Evolutionary conservation across 768 basidiomycete genomes (phyloP).

Genomic region (Chalciporus sphaerocephalus): DNA sequence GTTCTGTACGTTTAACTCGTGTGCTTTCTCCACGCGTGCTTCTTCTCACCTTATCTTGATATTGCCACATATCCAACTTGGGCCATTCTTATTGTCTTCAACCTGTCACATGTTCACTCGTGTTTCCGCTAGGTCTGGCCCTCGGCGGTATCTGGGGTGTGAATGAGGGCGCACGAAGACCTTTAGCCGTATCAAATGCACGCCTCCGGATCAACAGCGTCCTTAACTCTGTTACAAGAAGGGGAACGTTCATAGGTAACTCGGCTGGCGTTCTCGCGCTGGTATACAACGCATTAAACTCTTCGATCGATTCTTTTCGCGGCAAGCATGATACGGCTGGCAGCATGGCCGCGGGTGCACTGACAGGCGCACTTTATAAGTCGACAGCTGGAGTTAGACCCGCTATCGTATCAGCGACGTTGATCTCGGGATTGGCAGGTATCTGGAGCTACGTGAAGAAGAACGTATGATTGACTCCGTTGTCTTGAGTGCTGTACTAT

Average conservation of each 20-base stretch:
- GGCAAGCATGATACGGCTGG: conserved; percentile 90
- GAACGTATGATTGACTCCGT: conserved; percentile 64
- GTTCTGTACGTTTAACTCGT: conserved; percentile 45
- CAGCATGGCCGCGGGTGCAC: conserved; percentile 86
- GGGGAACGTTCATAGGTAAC: conserved; percentile 97
- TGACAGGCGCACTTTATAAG: conserved; percentile 90
- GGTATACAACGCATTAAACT: conserved; percentile 95
- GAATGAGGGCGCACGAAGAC: conserved; percentile 87
- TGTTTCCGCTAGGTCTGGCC: conserved; percentile 74
- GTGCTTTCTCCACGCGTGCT: conserved; percentile 41
- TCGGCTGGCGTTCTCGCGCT: conserved; percentile 96
- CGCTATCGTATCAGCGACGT: conserved; percentile 80
- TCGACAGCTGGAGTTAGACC: conserved; percentile 92
- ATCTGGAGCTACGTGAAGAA: conserved; percentile 94
- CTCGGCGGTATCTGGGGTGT: conserved; percentile 95
- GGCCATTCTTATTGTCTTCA: conserved; percentile 74
- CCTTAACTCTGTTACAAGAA: conserved; percentile 92
- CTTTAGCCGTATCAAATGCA: conserved; percentile 78
- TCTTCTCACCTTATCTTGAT: conserved; percentile 68
- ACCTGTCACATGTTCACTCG: conserved; percentile 71
- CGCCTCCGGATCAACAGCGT: conserved; percentile 94
- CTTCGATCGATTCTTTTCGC: conserved; percentile 81
- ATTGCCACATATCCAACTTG: conserved; percentile 52
- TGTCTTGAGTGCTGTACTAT: conserved; percentile 31
- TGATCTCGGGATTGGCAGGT: conserved; percentile 88